A percentile compares a stretch with the other conserved stretches of the same genome.
Conservation (phyloP, 2,329 filamentous ascomycete genomes). For the Claviceps pusilla region DNA sequence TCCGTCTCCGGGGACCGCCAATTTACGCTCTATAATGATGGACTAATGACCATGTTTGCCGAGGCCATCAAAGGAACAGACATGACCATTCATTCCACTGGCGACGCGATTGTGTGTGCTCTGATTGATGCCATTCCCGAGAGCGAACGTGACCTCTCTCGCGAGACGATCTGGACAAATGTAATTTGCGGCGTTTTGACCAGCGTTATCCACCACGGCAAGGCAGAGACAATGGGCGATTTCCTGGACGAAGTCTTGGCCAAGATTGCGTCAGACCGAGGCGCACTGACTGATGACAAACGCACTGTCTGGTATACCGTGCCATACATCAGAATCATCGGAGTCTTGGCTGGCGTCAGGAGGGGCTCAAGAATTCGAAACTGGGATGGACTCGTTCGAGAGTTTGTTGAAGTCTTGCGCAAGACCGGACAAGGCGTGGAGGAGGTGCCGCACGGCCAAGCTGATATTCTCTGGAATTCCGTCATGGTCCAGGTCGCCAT, state of each 20-base stretch:
- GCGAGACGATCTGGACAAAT: conserved; percentile 40
- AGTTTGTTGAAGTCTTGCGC: conserved; percentile 37
- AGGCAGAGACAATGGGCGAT: conserved; percentile 54
- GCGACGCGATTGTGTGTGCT: conserved; percentile 34
- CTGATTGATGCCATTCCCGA: conserved; percentile 37
- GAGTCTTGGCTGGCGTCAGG: conserved; percentile 60
- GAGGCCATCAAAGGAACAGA: conserved; percentile 60
- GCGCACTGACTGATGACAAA: conserved; percentile 13
- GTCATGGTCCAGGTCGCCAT: conserved; percentile 47
- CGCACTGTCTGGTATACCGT: conserved; percentile 23
- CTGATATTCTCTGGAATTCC: conserved; percentile 38
- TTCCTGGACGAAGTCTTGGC: conserved; percentile 49
- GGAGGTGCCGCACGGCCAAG: conserved; percentile 20
- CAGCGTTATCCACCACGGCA: conserved; percentile 71
- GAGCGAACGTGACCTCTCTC: conserved; percentile 32
- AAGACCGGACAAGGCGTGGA: conserved; percentile 26
- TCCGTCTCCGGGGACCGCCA: conserved; percentile 38
- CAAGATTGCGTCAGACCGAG: conserved; percentile 24
- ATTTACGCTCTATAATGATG: conserved; percentile 61
- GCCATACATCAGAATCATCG: conserved; percentile 45
- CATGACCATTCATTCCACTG: conserved; percentile 43
- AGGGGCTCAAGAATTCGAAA: conserved; percentile 59
- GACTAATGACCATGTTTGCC: conserved; percentile 81
- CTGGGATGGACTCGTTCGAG: conserved; percentile 53
- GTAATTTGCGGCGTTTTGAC: conserved; percentile 64